Percentiles rank a stretch among this genome's conserved stretches.
These are phyloP conservation scores for Graphiopsis chlorocephala DNA, from an alignment of 2,329 filamentous ascomycete species.

Conservation along the genomic window DNA sequence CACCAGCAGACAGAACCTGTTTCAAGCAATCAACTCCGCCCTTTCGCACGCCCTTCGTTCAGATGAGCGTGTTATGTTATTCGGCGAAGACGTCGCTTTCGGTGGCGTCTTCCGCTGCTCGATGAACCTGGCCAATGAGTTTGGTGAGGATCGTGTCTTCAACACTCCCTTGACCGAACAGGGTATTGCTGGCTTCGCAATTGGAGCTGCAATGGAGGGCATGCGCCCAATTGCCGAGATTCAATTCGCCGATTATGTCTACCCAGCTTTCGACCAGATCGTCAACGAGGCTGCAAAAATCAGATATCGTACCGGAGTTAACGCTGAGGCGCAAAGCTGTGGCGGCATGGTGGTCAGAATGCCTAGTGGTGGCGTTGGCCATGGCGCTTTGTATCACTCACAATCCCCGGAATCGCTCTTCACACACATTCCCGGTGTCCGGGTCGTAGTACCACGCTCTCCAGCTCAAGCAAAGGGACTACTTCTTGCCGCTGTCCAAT, in stretches of 20 bases:
- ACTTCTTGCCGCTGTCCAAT: constrained; percentile 70
- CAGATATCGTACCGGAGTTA: constrained; percentile 68
- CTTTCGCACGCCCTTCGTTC: constrained; percentile 76
- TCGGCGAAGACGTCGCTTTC: constrained; percentile 96
- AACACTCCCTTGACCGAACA: constrained; percentile 95
- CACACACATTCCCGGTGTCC: constrained; percentile 79
- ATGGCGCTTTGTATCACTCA: constrained; percentile 84
- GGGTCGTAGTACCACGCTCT: constrained; percentile 81
- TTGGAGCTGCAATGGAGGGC: constrained; percentile 84
- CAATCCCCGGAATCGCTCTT: constrained; percentile 88
- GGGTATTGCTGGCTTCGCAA: constrained; percentile 89
- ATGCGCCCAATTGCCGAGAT: constrained; percentile 93
- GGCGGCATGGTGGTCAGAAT: constrained; percentile 85
- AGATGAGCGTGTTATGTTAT: constrained; percentile 84
- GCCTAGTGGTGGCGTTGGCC: constrained; percentile 86
- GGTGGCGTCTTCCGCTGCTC: constrained; percentile 83
- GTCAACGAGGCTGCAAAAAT: constrained; percentile 92
- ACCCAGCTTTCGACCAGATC: constrained; percentile 87
- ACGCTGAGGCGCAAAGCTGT: constrained; percentile 40
- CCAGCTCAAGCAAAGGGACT: constrained; percentile 87
- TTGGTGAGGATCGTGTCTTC: constrained; percentile 86
- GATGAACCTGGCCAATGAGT: constrained; percentile 83
- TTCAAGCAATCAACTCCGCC: constrained; percentile 89
- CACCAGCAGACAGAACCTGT: constrained; percentile 87
- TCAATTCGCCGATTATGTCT: constrained; percentile 93